Base-by-base conservation (phyloP, 1,139 yeast species). In the Candida gigantensis region DNA sequence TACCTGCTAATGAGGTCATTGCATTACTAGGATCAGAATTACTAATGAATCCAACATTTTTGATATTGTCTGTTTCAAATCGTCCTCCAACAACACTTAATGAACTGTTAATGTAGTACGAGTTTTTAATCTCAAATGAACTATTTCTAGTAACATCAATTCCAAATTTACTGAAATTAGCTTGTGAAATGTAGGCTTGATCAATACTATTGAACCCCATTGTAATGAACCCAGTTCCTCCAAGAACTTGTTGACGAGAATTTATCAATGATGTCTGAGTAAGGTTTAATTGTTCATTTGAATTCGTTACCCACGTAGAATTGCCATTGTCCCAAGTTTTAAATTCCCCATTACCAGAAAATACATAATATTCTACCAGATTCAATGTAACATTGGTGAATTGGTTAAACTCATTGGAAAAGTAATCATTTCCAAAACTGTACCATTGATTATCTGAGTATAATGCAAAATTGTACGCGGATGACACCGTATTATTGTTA, bases 31-130 rank as follows among this genome's bases (percentile, higher is more conserved):
- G 49, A 5, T 50, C 36, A 8, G 26, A 20, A 33, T 72, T 57
- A 7, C 67, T 51, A 34, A 81, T 47, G 39, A 81, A 72, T 2
- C 70, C 68, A n/a, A 67, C 43, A 29, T 66, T 62, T 3, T 65
- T 58, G 3, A 62, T 43, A 8, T 47, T 30, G 3, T 30, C 44
- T 2, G 62, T 45, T 9, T 43, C 44, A 46, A 72, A 70, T n/a
- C 50, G 47, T 5, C 77, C 77, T 11, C 84, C 89, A 32, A 83
- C 50, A 1, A 77, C 72, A 35, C 81, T 65, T 4, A 73, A 44
- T 0, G 79, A 53, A 14, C 62, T 62, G 50, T 82, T 81, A 28
- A 83, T 64, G 36, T 59, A 65, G 41, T 50, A 65, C 0, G 75
- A 61, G 4, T 51, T 42, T 10, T 53, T 40, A 14, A 84, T 77